phyloP scores from a whole-genome alignment of 176 grass and related monocot genomes.

The Luzula sylvatica region DNA sequence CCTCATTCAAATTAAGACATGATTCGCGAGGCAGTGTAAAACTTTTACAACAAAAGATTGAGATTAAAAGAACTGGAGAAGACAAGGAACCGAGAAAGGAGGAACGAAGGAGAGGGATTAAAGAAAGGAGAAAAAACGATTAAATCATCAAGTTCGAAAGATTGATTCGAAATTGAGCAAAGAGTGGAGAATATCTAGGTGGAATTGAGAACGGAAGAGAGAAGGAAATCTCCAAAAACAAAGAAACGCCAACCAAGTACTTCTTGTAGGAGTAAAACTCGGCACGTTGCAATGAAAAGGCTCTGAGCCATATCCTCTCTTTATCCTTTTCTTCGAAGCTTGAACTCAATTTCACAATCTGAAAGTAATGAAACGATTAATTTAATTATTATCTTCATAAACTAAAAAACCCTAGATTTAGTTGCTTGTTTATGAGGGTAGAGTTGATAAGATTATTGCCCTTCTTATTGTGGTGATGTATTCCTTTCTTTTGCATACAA shows the following conservation, averaged over 20 bases:
- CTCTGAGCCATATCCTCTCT: slow-evolving; percentile 79
- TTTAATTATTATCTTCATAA: no score
- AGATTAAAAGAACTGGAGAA: not conserved
- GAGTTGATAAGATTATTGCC: no score
- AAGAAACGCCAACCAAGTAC: slow-evolving; percentile 95
- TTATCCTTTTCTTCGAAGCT: not conserved
- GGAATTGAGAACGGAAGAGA: slow-evolving; percentile 84
- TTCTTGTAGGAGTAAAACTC: slow-evolving; percentile 68
- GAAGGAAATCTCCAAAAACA: slow-evolving; percentile 64
- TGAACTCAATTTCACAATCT: slow-evolving; percentile 9
- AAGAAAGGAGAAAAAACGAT: slow-evolving; percentile 38
- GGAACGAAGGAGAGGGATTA: slow-evolving; percentile 21
- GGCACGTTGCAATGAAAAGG: slow-evolving; percentile 48
- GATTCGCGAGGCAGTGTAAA: not conserved
- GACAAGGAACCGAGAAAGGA: slow-evolving; percentile 4
- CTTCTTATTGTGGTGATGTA: no score
- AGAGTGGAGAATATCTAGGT: slow-evolving; percentile 41
- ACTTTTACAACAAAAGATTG: no score
- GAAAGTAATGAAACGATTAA: slow-evolving; percentile 5
- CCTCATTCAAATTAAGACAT: slow-evolving; percentile 21
- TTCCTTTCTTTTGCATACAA: not conserved
- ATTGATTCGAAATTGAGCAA: slow-evolving; percentile 30
- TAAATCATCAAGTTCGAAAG: slow-evolving; percentile 39
- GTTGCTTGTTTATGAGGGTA: no score
- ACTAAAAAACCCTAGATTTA: no score